Evolutionary conservation across 1,284 basidiomycete species (phyloP).

Genomic region (Ustilago cynodontis): DNA sequence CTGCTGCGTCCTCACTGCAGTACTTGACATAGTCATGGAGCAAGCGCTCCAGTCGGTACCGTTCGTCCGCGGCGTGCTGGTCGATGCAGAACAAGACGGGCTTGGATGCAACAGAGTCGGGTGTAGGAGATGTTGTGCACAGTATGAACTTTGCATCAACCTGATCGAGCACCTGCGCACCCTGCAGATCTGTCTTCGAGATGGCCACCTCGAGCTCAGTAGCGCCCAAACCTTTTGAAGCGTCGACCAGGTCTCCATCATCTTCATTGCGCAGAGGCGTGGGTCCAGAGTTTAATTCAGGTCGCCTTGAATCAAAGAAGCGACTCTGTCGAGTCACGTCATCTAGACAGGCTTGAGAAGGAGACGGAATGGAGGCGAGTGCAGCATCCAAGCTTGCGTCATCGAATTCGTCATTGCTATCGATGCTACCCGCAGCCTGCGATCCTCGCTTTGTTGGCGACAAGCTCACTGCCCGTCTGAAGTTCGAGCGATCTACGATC

Average conservation of each 20-base stretch:
- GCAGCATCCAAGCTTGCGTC: slow-evolving; percentile 29
- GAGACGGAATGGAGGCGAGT: slow-evolving; percentile 21
- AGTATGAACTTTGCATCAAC: slow-evolving; percentile 90
- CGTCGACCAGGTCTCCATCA: background rate
- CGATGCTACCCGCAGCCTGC: background rate
- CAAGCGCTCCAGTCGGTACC: slow-evolving; percentile 86
- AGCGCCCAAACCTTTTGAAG: background rate
- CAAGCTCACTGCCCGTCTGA: slow-evolving; percentile 11
- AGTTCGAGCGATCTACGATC: slow-evolving; percentile 10
- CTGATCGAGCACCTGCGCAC: slow-evolving; percentile 76
- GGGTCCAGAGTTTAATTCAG: background rate
- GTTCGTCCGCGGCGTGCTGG: slow-evolving; percentile 93
- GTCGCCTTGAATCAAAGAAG: slow-evolving; percentile 29
- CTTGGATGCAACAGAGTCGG: slow-evolving; percentile 35
- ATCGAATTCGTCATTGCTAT: slow-evolving; percentile 27
- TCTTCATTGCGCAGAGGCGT: background rate
- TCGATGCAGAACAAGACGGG: slow-evolving; percentile 81
- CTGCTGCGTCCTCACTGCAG: slow-evolving; percentile 12
- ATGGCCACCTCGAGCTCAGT: slow-evolving; percentile 21
- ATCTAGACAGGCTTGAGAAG: background rate
- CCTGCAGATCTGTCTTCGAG: slow-evolving; percentile 17
- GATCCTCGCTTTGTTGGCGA: background rate
- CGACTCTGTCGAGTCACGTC: slow-evolving; percentile 17
- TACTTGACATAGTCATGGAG: slow-evolving; percentile 77
- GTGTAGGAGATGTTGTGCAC: slow-evolving; percentile 72